Evolutionary conservation across 2,329 filamentous ascomycete species (phyloP).

Genomic region (Grosmannia serpens): DNA sequence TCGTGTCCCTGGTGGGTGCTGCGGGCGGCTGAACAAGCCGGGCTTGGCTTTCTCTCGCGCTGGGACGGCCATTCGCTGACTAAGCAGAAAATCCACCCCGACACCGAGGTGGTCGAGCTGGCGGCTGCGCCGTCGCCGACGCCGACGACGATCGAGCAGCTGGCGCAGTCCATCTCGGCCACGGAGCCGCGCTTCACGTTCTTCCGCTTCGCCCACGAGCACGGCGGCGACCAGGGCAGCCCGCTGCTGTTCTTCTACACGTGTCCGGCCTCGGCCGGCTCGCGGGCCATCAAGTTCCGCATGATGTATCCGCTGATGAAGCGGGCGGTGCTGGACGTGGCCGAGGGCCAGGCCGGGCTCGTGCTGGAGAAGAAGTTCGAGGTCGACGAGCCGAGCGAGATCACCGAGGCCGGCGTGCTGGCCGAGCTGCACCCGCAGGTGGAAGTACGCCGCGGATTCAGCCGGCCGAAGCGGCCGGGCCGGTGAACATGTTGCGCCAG

Average conservation of each 20-base stretch:
- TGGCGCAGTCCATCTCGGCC: constrained; percentile 49
- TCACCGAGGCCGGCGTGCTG: constrained; percentile 53
- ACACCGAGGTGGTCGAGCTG: constrained; percentile 58
- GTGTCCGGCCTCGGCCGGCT: constrained; percentile 53
- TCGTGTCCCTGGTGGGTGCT: constrained; percentile 35
- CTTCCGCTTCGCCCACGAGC: constrained; percentile 53
- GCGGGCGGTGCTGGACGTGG: constrained; percentile 53
- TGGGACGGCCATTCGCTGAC: too few relatives aligned
- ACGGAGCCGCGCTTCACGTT: constrained; percentile 69
- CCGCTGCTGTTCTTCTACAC: constrained; percentile 75
- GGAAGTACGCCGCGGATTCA: constrained; percentile 57
- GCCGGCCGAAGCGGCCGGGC: constrained; percentile 69
- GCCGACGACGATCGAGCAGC: constrained; percentile 43
- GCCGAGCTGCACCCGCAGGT: constrained; percentile 58
- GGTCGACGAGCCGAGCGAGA: constrained; percentile 55
- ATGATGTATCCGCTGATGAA: constrained; percentile 75
- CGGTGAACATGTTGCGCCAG: too few relatives aligned
- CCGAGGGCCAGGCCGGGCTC: constrained; percentile 53
- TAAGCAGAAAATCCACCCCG: constrained; percentile 57
- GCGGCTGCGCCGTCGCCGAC: constrained; percentile 35
- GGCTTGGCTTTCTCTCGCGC: too few relatives aligned
- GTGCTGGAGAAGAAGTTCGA: constrained; percentile 60
- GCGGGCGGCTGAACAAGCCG: too few relatives aligned
- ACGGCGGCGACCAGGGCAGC: constrained; percentile 38
- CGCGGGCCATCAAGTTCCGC: constrained; percentile 64